Evolutionary conservation across 2,329 filamentous ascomycete species (phyloP), one percentile per base, ranked within the genome.

Genomic region (Capronia coronata): DNA sequence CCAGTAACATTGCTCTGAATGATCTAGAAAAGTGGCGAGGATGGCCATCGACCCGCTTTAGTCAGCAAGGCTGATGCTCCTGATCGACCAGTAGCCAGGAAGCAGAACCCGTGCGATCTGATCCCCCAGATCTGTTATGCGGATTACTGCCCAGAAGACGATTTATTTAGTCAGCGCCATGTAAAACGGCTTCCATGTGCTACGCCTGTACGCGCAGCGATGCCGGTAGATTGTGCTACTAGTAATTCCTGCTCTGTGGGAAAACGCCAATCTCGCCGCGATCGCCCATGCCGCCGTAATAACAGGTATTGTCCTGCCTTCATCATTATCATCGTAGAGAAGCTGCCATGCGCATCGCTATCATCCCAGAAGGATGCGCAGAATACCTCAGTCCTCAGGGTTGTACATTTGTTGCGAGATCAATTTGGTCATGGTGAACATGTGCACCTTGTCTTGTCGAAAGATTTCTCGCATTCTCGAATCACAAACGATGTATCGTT

Each of bases 391-490:
- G 66, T 93, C 88, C 46, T 91, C 88, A 41, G 87, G 77, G 2
- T 85, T 86, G 64, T 94, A 96, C 32, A 97, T 75, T 63, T 97
- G 91, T 65, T 85, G 83, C 56, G 87, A 88, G 9, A 97, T 80
- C 13, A 95, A 80, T 74, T 96, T 96, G 75, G 95, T 97, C 91
- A 98, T 97, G 60, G 88, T 90, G 69, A 98, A 98, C 93, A 98
- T 98, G 69, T 97, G 88, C 43, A 98, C 86, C 63, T 80, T 86
- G 62, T 89, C 81, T 63, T 86, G 79, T 68, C 94, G 94, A 73
- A 98, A 98, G 6, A 98, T 86, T 5, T 86, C 85, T 53, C 87
- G 83, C 84, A 98, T 85, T 60, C 81, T 82, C 19, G 94, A 87
- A 68, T 98, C 93, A 70, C 93, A 98, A 22, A 81, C 74, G 56